Evolutionary conservation across 257 asterid genomes (phyloP).

Genomic region (Solanum piurae): DNA sequence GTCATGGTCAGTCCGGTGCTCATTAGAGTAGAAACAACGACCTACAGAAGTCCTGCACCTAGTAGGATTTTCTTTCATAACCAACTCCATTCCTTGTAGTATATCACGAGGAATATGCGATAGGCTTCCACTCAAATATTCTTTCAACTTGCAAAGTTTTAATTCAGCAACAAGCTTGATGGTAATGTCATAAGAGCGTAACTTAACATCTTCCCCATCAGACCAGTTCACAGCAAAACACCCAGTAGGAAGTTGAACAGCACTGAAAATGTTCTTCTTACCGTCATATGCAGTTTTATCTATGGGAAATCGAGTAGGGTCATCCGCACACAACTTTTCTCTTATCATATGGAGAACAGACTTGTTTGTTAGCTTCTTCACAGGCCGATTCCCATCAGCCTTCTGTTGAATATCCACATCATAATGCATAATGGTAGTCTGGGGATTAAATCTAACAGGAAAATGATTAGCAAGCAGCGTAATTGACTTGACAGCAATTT

Average conservation of each 20-base stretch:
- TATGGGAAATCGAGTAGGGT: conserved; percentile 20
- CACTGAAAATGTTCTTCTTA: conserved; percentile 54
- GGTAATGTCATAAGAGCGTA: conserved; percentile 19
- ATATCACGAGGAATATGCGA: conserved; percentile 39
- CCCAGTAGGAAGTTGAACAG: conserved; percentile 32
- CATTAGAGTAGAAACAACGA: conserved; percentile 28
- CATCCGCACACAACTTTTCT: conserved; percentile 24
- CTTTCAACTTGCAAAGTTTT: conserved; percentile 32
- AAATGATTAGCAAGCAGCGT: conserved; percentile 58
- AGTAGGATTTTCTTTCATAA: conserved; percentile 61
- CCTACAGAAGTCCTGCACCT: conserved; percentile 28
- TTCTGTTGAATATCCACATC: conserved; percentile 38
- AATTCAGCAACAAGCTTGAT: conserved; percentile 36
- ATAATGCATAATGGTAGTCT: conserved; percentile 33
- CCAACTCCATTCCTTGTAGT: conserved; percentile 61
- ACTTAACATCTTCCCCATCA: conserved; percentile 26
- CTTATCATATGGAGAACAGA: conserved; percentile 26
- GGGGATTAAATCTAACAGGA: conserved; percentile 24
- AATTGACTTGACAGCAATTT: conserved; percentile 13
- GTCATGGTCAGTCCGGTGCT: conserved; percentile 10
- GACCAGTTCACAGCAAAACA: conserved; percentile 20
- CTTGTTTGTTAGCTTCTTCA: conserved; percentile 20
- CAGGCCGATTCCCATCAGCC: conserved; percentile 8
- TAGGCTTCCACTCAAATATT: conserved; percentile 31
- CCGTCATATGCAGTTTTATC: conserved; percentile 48